These are phyloP conservation scores for Metarhizium robertsii DNA, from an alignment of 2,329 filamentous ascomycete species.

Conservation along the genomic window DNA sequence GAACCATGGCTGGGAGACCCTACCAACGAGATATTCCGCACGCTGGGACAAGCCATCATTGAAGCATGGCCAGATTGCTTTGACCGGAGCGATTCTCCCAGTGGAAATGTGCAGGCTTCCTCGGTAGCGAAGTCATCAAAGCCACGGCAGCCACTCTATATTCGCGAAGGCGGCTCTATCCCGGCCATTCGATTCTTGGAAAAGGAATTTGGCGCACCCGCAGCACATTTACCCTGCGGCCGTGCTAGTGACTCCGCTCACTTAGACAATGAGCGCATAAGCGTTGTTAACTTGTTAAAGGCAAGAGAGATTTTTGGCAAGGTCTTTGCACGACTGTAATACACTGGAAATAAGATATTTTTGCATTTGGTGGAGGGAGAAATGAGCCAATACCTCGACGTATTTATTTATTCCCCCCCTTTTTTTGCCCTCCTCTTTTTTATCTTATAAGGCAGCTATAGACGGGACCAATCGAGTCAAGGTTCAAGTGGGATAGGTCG, in stretches of 20 bases:
- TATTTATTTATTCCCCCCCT: no score
- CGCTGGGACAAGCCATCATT: constrained; percentile 75
- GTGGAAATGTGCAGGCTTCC: constrained; percentile 6
- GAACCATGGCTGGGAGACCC: constrained; percentile 96
- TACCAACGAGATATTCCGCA: constrained; percentile 81
- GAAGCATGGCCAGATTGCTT: constrained; percentile 66
- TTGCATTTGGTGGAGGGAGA: no score
- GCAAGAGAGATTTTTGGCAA: constrained; percentile 83
- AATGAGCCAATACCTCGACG: no score
- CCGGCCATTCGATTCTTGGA: constrained; percentile 90
- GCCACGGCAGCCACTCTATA: constrained; percentile 69
- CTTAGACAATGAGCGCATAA: constrained; percentile 87
- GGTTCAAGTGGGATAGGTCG: no score
- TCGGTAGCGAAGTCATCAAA: constrained; percentile 11
- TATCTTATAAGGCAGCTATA: no score
- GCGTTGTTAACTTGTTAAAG: constrained; percentile 80
- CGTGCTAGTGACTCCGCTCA: constrained; percentile 92
- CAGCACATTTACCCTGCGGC: constrained; percentile 87
- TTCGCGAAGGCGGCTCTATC: constrained; percentile 91
- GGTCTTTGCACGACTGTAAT: constrained; percentile 63
- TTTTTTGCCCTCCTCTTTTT: no score
- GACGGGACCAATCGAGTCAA: no score
- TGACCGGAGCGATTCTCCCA: constrained; percentile 11
- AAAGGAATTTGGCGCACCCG: constrained; percentile 85
- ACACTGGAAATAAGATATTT: no score